Base-by-base conservation (phyloP, 305 asterid genomes). In the Stenogyne calaminthoides region DNA sequence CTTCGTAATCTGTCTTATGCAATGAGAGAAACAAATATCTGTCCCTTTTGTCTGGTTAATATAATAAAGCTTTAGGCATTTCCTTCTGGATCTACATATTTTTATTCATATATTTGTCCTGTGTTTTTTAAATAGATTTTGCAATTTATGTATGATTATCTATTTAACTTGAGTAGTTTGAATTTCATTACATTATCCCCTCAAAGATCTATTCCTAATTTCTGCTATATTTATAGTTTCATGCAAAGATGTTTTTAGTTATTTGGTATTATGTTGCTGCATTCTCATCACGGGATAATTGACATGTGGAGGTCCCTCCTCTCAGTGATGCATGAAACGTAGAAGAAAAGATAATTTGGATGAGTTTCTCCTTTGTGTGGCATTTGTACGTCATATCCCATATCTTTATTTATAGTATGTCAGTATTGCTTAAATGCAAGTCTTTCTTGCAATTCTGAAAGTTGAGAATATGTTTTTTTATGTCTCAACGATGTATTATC, bases 241-340 rank as follows among this genome's bases (percentile, higher is more conserved):
- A 27, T 27, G 27, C 10, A 27, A n/a, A 44, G 6, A n/a, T 9
- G 10, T 20, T 22, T 27, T 25, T 65, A 7, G 25, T 22, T 6
- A 44, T 67, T 52, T 67, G 32, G 27, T 49, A 36, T 36, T 19
- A 46, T 36, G 37, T 69, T 36, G 19, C 64, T 69, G 59, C 49
- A 18, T 69, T 56, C 52, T 36, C 52, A 2, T 69, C 40, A 7
- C 55, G 51, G 32, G 25, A 40, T 1, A n/a, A 7, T 25, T 36
- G 37, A 67, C 63, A 11, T 12, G 11, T 9, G 34, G 64, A 69
- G 64, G 11, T 34, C 37, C 64, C 51, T 19, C 18, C 54, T 22
- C 9, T 42, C 27, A 46, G 37, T 62, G 51, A 37, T 62, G 32
- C 68, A 62, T 62, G 15, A 18, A 16, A 62, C 16, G 16, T 15